phyloP scores from a whole-genome alignment of 2,329 filamentous ascomycete genomes.

The Curvularia sp. region DNA sequence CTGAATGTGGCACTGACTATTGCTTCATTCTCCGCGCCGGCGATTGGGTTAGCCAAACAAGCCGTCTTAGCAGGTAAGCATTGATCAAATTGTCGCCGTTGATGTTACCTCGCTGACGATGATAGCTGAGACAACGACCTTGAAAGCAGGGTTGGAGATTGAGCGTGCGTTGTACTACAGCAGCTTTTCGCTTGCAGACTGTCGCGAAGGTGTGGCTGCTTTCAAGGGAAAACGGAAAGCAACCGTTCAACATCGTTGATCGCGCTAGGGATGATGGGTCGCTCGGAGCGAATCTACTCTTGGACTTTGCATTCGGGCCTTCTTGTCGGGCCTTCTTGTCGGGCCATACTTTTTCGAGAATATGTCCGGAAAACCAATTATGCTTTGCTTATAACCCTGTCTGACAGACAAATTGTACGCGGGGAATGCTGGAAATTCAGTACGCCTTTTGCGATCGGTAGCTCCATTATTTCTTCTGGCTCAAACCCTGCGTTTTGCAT shows the following conservation, averaged over 20 bases:
- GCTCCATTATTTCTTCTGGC: neutral
- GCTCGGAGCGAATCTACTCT: neutral
- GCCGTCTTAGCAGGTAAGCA: slow-evolving; percentile 53
- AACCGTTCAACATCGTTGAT: slow-evolving; percentile 32
- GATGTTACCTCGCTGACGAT: slow-evolving; percentile 22
- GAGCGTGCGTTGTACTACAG: slow-evolving; percentile 46
- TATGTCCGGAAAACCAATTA: neutral
- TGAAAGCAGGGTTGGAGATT: slow-evolving; percentile 52
- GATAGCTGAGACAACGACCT: slow-evolving; percentile 54
- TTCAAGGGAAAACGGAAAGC: slow-evolving; percentile 53
- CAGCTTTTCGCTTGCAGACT: slow-evolving; percentile 51
- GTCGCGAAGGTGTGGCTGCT: slow-evolving; percentile 53
- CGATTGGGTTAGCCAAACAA: slow-evolving; percentile 55
- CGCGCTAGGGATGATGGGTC: neutral
- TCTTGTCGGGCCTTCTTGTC: too few species aligned
- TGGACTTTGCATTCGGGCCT: slow-evolving; percentile 1
- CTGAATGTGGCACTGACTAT: slow-evolving; percentile 51
- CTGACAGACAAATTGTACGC: neutral
- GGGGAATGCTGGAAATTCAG: neutral
- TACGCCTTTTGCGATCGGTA: neutral
- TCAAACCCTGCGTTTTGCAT: neutral
- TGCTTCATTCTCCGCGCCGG: slow-evolving; percentile 52
- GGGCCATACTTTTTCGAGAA: neutral
- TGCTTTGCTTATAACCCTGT: neutral
- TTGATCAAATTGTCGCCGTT: slow-evolving; percentile 1